Percentiles rank a stretch among this genome's conserved stretches.
Evolutionary conservation across 2,329 filamentous ascomycete species (phyloP).

Genomic region (Fusarium annulatum): DNA sequence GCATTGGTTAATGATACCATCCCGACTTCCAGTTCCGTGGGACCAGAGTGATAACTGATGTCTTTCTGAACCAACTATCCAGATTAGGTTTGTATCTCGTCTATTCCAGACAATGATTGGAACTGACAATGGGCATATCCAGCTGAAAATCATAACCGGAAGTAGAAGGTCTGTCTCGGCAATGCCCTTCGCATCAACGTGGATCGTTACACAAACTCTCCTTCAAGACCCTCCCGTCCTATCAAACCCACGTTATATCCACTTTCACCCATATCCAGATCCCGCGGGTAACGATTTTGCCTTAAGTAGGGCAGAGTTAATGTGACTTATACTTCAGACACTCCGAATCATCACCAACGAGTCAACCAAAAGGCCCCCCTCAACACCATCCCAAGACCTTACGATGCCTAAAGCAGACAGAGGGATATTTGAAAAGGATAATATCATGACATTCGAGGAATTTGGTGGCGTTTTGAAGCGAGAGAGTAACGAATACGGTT

Average conservation of each 20-base stretch:
- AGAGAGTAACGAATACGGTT: background rate
- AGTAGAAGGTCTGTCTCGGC: background rate
- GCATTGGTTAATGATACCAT: background rate
- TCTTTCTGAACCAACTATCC: background rate
- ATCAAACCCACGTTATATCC: background rate
- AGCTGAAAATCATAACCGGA: slow-evolving; percentile 4
- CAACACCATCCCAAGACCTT: background rate
- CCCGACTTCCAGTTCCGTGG: background rate
- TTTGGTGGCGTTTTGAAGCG: background rate
- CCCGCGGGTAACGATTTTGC: background rate
- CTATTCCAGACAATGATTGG: background rate
- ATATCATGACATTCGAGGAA: background rate
- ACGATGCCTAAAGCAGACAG: background rate
- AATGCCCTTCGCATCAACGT: background rate
- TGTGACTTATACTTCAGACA: background rate
- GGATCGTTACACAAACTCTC: background rate
- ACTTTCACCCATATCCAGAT: background rate
- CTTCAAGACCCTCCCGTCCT: background rate
- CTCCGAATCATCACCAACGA: background rate
- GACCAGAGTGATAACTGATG: background rate
- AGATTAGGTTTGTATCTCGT: fast-evolving
- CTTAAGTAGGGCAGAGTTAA: background rate
- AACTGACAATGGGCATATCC: background rate
- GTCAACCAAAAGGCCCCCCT: background rate
- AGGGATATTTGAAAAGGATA: background rate